Evolutionary conservation across 768 basidiomycete genomes (phyloP).

Genomic region (Boletus rubescentipes): DNA sequence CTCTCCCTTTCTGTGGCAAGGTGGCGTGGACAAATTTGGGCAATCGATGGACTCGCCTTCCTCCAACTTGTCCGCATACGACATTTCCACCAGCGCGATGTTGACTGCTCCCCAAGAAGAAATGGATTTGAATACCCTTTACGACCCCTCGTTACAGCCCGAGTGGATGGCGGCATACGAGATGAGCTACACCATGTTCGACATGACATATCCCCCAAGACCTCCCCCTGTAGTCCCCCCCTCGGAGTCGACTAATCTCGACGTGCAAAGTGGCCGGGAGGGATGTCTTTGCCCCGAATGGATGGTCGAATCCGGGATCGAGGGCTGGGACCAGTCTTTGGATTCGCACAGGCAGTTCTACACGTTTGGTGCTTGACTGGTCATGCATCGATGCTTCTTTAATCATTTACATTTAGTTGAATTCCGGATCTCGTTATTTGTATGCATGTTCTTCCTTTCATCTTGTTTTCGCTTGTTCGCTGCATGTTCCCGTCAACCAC

Average conservation of each 20-base stretch:
- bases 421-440: neutral
- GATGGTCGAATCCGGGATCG: slow-evolving; percentile 17
- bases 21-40: neutral
- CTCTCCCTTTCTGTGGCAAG: neutral
- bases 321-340: slow-evolving; percentile 14
- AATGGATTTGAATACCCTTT: slow-evolving; percentile 2
- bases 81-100: neutral
- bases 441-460: neutral
- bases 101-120: slow-evolving; percentile 3
- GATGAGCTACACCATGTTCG: slow-evolving; percentile 2
- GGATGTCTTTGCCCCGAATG: slow-evolving; percentile 26
- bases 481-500: too few relatives aligned
- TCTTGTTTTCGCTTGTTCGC: too few relatives aligned
- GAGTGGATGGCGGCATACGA: slow-evolving; percentile 18
- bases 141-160: slow-evolving; percentile 5
- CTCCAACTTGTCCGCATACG: neutral
- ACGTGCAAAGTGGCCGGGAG: neutral
- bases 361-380: neutral
- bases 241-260: neutral
- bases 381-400: neutral
- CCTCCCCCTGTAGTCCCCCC: neutral
- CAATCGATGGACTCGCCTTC: neutral
- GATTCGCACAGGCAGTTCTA: neutral
- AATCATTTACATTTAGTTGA: neutral
- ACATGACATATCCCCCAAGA: neutral